These are phyloP conservation scores for Rhododendron kiyosumense DNA, from an alignment of 148 eudicot genomes.

Conservation along the genomic window DNA sequence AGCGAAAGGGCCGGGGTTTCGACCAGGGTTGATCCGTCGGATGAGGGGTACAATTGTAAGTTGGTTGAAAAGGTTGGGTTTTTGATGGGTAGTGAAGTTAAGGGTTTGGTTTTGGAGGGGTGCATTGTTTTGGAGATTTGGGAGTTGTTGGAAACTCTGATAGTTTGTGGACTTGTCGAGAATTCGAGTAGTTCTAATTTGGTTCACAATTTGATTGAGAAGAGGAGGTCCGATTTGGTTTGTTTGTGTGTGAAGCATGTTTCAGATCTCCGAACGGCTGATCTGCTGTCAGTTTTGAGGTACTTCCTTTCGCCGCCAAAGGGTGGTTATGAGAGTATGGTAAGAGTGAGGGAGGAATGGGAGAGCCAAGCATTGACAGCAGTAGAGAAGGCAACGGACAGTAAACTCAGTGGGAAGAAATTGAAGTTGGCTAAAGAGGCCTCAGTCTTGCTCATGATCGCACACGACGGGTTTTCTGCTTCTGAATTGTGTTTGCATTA, in stretches of 20 bases:
- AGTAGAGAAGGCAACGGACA: slow-evolving; percentile 33
- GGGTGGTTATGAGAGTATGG: slow-evolving; percentile 42
- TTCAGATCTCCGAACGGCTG: slow-evolving; percentile 40
- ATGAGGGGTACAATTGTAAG: slow-evolving; percentile 21
- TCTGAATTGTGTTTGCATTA: slow-evolving; percentile 75
- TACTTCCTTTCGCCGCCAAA: slow-evolving; percentile 47
- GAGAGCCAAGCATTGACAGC: slow-evolving; percentile 56
- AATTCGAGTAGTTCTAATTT: slow-evolving; percentile 36
- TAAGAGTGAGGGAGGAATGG: slow-evolving; percentile 63
- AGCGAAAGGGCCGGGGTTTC: slow-evolving; percentile 27
- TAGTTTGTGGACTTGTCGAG: slow-evolving; percentile 44
- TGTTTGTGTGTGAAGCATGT: slow-evolving; percentile 57
- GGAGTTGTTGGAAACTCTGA: slow-evolving; percentile 46
- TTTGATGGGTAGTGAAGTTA: slow-evolving; percentile 56
- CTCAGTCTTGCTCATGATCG: slow-evolving; percentile 65
- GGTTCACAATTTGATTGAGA: slow-evolving; percentile 37
- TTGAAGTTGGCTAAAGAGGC: slow-evolving; percentile 56
- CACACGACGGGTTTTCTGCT: slow-evolving; percentile 57
- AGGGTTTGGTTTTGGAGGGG: slow-evolving; percentile 60
- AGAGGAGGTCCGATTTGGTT: slow-evolving; percentile 49
- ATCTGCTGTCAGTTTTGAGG: slow-evolving; percentile 49
- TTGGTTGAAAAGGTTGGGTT: slow-evolving; percentile 48
- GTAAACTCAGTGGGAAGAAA: slow-evolving; percentile 26
- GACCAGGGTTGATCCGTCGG: background rate
- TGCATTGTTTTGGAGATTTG: slow-evolving; percentile 48